Evolutionary conservation across 257 asterid genomes (phyloP), one percentile per base, ranked within the genome.

Genomic region (Primulina huaijiensis): DNA sequence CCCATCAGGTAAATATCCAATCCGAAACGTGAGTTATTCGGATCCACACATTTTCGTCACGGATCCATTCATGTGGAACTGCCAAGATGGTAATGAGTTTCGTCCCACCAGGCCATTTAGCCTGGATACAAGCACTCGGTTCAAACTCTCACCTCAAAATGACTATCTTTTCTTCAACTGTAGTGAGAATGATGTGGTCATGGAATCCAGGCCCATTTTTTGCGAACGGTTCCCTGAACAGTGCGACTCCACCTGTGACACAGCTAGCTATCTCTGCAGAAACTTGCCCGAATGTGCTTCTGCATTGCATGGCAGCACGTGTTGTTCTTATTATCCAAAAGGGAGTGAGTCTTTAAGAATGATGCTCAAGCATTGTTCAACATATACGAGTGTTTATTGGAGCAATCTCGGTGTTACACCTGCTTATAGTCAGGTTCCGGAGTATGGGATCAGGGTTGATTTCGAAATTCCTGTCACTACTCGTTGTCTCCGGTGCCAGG

Each of bases 151-250:
- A 2, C 68, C 80, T 0, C 90, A 85, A 34, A 93, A 90, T 29
- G 97, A 93, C 73, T 93, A 90, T 67, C 72, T 93, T 6, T 93
- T 93, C 87, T 93, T 93, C 87, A 90, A 90, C 65, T 93, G 99
- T 65, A 90, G 95, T 75, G 72, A 75, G 14, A n/a, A 34, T 8
- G 87, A 84, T n/a, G 99, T 93, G 58, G 82, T 86, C 69, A 79
- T 87, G 81, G 97, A 84, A 71, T 77, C 96, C 1, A 87, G 82
- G 64, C 96, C 97, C 1, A 62, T 68, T 23, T 85, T 94, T 75
- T 94, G 99, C 67, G 90, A 87, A 65, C 84, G 91, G 0, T 86
- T 86, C 57, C 99, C 99, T 0, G 97, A 91, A 72, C 96, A 85
- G 56, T 94, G 99, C 31, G 99, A 94, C 76, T 90, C 97, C 2